Conservation (phyloP, 1,284 basidiomycete genomes). For the Tylopilus sp. region DNA sequence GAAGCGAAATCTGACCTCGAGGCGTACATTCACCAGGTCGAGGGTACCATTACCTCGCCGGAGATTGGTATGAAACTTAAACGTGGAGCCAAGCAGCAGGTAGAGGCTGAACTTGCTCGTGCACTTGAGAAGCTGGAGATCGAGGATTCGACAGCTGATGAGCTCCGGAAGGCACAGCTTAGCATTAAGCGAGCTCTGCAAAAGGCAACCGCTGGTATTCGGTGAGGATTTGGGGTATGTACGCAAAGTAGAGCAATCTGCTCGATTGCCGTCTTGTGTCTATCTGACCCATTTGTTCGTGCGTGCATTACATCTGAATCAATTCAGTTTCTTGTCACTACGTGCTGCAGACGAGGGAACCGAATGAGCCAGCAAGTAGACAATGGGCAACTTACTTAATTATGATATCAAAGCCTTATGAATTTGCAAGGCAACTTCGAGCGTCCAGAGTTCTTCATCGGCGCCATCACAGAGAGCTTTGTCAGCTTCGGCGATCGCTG, state of each 20-base stretch:
- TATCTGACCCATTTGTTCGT: slow-evolving; percentile 8
- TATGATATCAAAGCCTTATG: slow-evolving; percentile 54
- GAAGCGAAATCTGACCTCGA: slow-evolving; percentile 97
- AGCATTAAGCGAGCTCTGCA: slow-evolving; percentile 92
- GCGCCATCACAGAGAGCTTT: slow-evolving; percentile 96
- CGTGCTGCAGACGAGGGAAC: too few relatives aligned
- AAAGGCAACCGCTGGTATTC: slow-evolving; percentile 87
- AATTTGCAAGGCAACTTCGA: slow-evolving; percentile 81
- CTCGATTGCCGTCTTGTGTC: slow-evolving; percentile 12
- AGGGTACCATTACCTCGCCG: slow-evolving; percentile 88
- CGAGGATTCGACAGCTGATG: slow-evolving; percentile 87
- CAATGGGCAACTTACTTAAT: neutral
- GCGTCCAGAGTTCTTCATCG: slow-evolving; percentile 95
- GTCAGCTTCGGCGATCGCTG: slow-evolving; percentile 92
- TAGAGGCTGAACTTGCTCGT: slow-evolving; percentile 94
- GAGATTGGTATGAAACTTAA: slow-evolving; percentile 97
- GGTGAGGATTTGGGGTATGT: slow-evolving; percentile 43
- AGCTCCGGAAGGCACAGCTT: slow-evolving; percentile 91
- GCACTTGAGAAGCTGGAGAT: slow-evolving; percentile 96
- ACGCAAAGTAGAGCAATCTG: slow-evolving; percentile 18
- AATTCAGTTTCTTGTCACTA: slow-evolving; percentile 4
- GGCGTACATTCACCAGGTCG: slow-evolving; percentile 92
- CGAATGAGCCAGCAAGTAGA: neutral
- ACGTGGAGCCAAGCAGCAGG: slow-evolving; percentile 88
- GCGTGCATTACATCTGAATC: slow-evolving; percentile 16